Conservation (phyloP, 2,329 filamentous ascomycete species). For the Aspergillus viridinutans region DNA sequence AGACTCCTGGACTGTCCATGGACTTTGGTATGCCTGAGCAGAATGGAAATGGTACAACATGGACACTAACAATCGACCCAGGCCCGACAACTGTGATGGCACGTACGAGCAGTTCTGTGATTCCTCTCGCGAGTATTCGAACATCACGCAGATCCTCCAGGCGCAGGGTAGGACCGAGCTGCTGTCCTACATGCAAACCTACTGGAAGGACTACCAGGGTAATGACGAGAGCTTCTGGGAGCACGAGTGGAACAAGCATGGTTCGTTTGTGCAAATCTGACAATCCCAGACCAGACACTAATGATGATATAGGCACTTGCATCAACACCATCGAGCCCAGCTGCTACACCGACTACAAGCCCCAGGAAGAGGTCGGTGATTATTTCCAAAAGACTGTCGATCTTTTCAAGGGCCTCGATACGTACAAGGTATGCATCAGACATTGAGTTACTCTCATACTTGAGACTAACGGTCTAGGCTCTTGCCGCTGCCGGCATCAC, state of each 20-base stretch:
- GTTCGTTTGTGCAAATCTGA: constrained; percentile 6
- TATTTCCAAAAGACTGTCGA: constrained; percentile 54
- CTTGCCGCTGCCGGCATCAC: constrained; percentile 54
- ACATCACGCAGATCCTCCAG: constrained; percentile 54
- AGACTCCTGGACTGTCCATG: constrained; percentile 57
- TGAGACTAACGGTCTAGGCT: constrained; percentile 31
- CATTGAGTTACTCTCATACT: background rate
- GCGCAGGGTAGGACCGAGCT: constrained; percentile 48
- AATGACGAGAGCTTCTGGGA: constrained; percentile 60
- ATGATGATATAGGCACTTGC: constrained; percentile 51
- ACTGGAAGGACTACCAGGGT: constrained; percentile 57
- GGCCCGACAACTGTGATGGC: constrained; percentile 54
- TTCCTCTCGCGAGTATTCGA: constrained; percentile 49
- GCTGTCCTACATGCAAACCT: constrained; percentile 55
- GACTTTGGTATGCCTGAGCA: constrained; percentile 44
- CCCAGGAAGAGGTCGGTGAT: constrained; percentile 55
- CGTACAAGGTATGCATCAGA: constrained; percentile 43
- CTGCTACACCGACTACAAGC: constrained; percentile 57
- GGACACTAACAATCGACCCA: constrained; percentile 11
- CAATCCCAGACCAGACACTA: background rate
- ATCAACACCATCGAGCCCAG: constrained; percentile 62
- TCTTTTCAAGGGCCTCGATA: constrained; percentile 54
- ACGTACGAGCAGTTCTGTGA: constrained; percentile 56
- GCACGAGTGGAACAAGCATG: constrained; percentile 70
- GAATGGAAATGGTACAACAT: background rate